Evolutionary conservation across 176 grass and related monocot species (phyloP).

Genomic region (Juncus effusus): DNA sequence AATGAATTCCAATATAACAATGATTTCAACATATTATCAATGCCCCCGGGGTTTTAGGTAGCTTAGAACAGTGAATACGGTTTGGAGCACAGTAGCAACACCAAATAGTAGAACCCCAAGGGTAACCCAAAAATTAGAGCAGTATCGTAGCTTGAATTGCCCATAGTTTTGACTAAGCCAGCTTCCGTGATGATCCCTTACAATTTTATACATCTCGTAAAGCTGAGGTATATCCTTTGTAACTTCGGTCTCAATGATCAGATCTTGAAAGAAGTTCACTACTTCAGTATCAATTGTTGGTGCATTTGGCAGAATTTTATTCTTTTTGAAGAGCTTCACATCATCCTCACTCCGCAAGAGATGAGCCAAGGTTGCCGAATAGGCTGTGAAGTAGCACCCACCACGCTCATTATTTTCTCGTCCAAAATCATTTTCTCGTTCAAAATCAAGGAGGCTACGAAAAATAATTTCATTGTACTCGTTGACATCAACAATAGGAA

Average conservation of each 20-base stretch:
- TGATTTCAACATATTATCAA: too few species aligned
- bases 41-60: too few species aligned
- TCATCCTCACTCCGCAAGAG: slow-evolving; percentile 3
- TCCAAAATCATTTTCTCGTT: too few species aligned
- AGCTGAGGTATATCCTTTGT: background rate
- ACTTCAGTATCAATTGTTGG: background rate
- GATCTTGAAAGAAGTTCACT: background rate
- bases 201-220: background rate
- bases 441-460: background rate
- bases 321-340: slow-evolving; percentile 1
- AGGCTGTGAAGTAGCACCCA: background rate
- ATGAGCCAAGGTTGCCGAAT: background rate
- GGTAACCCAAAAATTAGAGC: slow-evolving; percentile 2
- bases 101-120: background rate
- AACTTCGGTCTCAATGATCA: background rate
- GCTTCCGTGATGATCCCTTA: background rate
- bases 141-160: background rate
- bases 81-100: background rate
- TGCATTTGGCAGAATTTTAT: background rate
- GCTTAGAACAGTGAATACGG: background rate
- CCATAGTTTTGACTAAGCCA: background rate
- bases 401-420: background rate
- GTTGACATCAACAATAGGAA: background rate
- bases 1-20: too few species aligned
- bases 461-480: background rate